Base-by-base conservation (phyloP, 2,329 filamentous ascomycete species). In the Biscogniauxia mediterranea region DNA sequence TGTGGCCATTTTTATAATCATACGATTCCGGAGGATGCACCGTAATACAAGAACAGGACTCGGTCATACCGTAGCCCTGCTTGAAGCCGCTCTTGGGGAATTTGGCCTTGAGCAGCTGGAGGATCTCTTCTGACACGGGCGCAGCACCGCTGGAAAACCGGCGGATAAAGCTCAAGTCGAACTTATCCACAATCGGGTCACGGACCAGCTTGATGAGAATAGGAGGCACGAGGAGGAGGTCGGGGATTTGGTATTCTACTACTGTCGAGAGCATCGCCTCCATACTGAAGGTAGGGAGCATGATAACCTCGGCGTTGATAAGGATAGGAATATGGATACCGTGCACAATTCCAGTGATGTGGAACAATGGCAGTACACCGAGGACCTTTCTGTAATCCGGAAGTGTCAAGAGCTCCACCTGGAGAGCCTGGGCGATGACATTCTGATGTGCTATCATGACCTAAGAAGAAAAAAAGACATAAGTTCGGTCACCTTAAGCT, bases 61-160 rank as follows among this genome's bases (percentile, higher is more conserved):
- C 87, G 0, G 87, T 90, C 86, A 90, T 89, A 26, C 87, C 87
- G 67, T 89, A 89, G 1, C 85, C 86, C 68, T 89, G 86, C 66
- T 85, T 85, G 72, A 89, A 87, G 0, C 84, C 85, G 0, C 82
- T 85, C 1, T 80, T 74, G 0, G 86, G 86, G 67, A 88, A 89
- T 54, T 80, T 81, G 62, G 79, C 76, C 60, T 83, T 73, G 15
- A 89, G 75, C 23, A 82, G 77, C 23, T 82, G 79, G 17, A 89
- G 77, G 58, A 89, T 82, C 69, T 89, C 83, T 5, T 78, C 76
- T 2, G 78, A 79, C 2, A 87, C 72, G 0, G 86, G 87, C 0
- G 87, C 87, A 0, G 86, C 86, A 7, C 86, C 86, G 1, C 81
- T 85, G 0, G 81, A 83, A 70, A 89, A 86, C 0, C 83, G 78